Base-by-base conservation (phyloP, 2,329 filamentous ascomycete species). In the Orbilia javanica region DNA sequence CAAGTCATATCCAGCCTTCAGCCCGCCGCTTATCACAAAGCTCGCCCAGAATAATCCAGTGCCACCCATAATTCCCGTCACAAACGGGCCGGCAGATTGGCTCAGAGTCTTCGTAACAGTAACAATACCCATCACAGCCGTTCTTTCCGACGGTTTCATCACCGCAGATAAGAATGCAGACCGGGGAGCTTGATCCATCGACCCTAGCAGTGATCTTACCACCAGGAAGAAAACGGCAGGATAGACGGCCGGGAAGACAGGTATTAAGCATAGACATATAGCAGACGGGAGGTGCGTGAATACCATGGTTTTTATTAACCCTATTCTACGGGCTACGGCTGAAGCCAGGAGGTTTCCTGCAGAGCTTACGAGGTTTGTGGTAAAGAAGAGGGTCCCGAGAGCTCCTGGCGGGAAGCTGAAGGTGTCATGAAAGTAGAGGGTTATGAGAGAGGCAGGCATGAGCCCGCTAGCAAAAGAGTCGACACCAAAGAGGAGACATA, bases 131-230 rank as follows among this genome's bases (percentile, higher is more conserved):
- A 93, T 90, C 10, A 92, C 88, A 0, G 90, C 90, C 0, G 91
- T 93, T 0, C 92, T 87, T 83, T 93, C 91, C 1, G 86, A 85
- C 0, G 90, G 87, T 8, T 88, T 86, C 2, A 93, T 86, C 0
- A 90, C 87, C 0, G 89, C 88, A 0, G 91, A 88, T 1, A 93
- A 83, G 82, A 93, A 93, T 0, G 91, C 91, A 2, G 88, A 87
- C 7, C 91, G 87, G 0, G 92, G 92, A 0, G 90, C 91, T 22
- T 88, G 87, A 80, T 93, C 91, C 91, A 93, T 93, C 60, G 86
- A 89, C 69, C 89, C 87, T 0, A 88, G 87, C 77, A 88, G 89
- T 0, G 90, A 86, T 6, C 91, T 88, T 10, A 91, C 85, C 15
- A 91, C 83, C 10, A 93, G 85, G 70, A 93, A 88, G 0, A 86